Evolutionary conservation across 169 alveolate genomes (phyloP), one percentile per base, ranked within the genome.

Genomic region (Plasmodium falciparum): DNA sequence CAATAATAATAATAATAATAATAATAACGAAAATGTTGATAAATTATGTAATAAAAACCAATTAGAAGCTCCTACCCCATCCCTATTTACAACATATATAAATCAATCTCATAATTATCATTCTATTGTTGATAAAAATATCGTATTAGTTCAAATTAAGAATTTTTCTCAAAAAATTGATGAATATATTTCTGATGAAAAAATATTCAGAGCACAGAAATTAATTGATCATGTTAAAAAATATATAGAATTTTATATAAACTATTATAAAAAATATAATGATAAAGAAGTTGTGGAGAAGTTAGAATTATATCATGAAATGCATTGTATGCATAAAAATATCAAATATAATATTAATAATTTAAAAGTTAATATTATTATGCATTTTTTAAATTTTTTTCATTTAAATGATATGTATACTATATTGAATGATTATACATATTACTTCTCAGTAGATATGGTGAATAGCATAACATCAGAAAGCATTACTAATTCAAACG

Each of bases 141-240:
- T 83, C 45, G 58, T 83, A 17, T 50, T 69, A 33, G 43, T 69
- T 11, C 91, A 83, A 69, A 20, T 83, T 9, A 17, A 24, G 15
- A 52, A 83, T 69, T 83, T 83, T 50, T 69, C 83, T 45, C 73
- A 83, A 83, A 83, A 83, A 58, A 58, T 83, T 56, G 91, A 83
- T 13, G 91, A 83, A 43, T 69, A 83, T 49, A 83, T 83, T 22
- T 69, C 72, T 17, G 91, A 83, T 26, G 91, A 83, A 72, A 83
- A 54, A 69, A 33, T 83, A 13, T 83, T 83, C 29, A 83, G 85
- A 69, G 91, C 91, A 49, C 91, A 83, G 20, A 83, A 83, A 58
- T 24, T 83, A 83, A 83, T 83, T 72, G 69, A 69, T 9, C 91
- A 83, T 61, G 65, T 83, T 39, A 69, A 83, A 58, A 83, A 83